Evolutionary conservation across 1,284 basidiomycete genomes (phyloP).

Genomic region (Rhizopogon hawkerae): DNA sequence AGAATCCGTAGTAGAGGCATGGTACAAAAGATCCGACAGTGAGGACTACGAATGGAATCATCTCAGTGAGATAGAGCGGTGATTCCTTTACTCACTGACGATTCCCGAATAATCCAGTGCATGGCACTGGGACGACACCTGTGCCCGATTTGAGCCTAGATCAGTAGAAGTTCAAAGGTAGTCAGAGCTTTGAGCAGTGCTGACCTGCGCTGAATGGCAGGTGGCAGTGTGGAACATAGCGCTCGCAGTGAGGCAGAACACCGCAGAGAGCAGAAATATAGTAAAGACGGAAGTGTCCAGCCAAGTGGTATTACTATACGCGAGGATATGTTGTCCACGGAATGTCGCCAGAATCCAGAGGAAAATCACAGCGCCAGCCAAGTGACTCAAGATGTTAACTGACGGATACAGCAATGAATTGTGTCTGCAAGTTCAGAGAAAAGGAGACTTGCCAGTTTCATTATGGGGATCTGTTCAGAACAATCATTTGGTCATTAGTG

Average conservation of each 20-base stretch:
- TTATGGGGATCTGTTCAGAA: conserved; percentile 65
- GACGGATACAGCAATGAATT: conserved; percentile 4
- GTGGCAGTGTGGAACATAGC: conserved; percentile 71
- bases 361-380: conserved; percentile 70
- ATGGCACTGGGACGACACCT: conserved; percentile 48
- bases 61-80: background rate
- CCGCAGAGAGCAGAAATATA: conserved; percentile 65
- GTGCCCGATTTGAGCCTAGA: conserved; percentile 3
- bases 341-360: conserved; percentile 50
- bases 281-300: conserved; percentile 57
- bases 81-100: conserved; percentile 32
- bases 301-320: conserved; percentile 47
- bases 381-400: conserved; percentile 90
- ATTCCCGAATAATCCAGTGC: conserved; percentile 71
- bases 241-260: conserved; percentile 69
- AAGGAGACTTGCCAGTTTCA: conserved; percentile 53
- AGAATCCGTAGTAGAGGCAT: conserved; percentile 66
- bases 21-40: conserved; percentile 82
- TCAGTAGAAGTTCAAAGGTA: background rate
- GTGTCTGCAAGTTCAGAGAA: conserved; percentile 2
- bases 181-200: conserved; percentile 11
- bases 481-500: conserved; percentile 7
- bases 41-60: conserved; percentile 29
- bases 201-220: conserved; percentile 65
- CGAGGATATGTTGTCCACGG: conserved; percentile 39